These are phyloP conservation scores for Prunus fruticosa DNA, from an alignment of 306 rosid species.

Conservation along the genomic window DNA sequence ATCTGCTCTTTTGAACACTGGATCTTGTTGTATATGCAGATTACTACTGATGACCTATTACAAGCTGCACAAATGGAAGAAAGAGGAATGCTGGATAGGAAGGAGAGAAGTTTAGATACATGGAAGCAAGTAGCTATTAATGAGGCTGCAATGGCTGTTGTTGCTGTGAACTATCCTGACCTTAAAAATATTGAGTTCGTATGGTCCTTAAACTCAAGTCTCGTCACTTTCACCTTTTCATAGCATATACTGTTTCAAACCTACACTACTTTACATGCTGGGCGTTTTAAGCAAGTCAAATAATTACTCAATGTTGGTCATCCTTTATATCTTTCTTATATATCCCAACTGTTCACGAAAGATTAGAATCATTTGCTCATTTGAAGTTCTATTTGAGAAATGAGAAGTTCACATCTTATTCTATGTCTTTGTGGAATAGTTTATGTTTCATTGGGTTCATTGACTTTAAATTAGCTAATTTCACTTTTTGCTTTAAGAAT, in stretches of 20 bases:
- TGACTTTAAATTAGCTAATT: not conserved
- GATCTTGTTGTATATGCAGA: conserved; percentile 45
- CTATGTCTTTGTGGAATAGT: not conserved
- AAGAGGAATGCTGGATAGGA: conserved; percentile 96
- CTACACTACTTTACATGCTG: not conserved
- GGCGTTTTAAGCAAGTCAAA: not conserved
- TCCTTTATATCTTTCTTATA: not conserved
- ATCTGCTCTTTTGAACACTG: not conserved
- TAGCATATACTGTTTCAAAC: not conserved
- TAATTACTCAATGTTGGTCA: not conserved
- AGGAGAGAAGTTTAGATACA: conserved; percentile 72
- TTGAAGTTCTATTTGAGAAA: not conserved
- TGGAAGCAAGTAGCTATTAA: conserved; percentile 95
- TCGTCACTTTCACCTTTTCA: conserved; percentile 10
- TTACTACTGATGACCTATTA: conserved; percentile 90
- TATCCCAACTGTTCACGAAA: not conserved
- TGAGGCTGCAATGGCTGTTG: conserved; percentile 95
- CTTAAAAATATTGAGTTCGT: conserved; percentile 86
- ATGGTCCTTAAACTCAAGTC: conserved; percentile 36
- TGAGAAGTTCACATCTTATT: not conserved
- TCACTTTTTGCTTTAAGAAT: not conserved
- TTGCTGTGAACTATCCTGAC: conserved; percentile 80
- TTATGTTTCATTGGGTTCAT: conserved; percentile 2
- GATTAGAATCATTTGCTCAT: not conserved
- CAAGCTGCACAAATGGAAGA: conserved; percentile 99